These are phyloP conservation scores for Penicillium longicatenatum DNA, from an alignment of 495 filamentous ascomycete species.

Conservation along the genomic window DNA sequence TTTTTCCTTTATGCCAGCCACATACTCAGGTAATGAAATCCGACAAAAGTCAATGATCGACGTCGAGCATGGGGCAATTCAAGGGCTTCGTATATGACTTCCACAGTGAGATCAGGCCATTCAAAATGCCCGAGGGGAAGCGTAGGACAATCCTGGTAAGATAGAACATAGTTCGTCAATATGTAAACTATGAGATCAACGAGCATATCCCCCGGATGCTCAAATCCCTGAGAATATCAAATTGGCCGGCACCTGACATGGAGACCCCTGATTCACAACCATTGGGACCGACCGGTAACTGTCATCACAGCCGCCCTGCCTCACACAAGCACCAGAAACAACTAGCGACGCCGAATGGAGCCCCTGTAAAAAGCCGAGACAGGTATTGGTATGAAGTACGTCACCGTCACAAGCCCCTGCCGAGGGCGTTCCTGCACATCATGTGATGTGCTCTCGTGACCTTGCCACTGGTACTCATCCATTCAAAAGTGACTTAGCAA, in stretches of 20 bases:
- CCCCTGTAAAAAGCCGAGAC: slow-evolving; percentile 4
- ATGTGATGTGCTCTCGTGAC: slow-evolving; percentile 30
- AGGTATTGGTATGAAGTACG: slow-evolving; percentile 6
- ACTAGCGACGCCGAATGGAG: not conserved
- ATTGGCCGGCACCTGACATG: slow-evolving; percentile 8
- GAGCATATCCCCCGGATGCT: not conserved
- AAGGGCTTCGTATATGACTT: not conserved
- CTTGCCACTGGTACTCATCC: slow-evolving; percentile 20
- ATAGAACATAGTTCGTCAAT: not conserved
- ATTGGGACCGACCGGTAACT: slow-evolving; percentile 22
- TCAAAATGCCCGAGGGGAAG: not conserved
- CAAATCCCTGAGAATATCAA: slow-evolving; percentile 10
- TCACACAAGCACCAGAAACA: slow-evolving; percentile 5
- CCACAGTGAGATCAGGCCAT: not conserved
- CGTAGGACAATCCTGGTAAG: not conserved
- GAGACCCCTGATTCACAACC: slow-evolving; percentile 8
- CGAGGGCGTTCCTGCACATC: slow-evolving; percentile 24
- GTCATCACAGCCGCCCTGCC: slow-evolving; percentile 16
- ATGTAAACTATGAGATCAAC: not conserved
- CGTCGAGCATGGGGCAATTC: not conserved
- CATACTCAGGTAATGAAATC: not conserved
- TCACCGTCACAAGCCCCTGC: slow-evolving; percentile 21
- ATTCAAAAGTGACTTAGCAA: slow-evolving; percentile 4
- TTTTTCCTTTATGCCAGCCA: slow-evolving; percentile 1
- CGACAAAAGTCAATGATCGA: not conserved